These are phyloP conservation scores for Phytopythium delawarense DNA, from an alignment of 352 stramenopile genomes.

Conservation along the genomic window DNA sequence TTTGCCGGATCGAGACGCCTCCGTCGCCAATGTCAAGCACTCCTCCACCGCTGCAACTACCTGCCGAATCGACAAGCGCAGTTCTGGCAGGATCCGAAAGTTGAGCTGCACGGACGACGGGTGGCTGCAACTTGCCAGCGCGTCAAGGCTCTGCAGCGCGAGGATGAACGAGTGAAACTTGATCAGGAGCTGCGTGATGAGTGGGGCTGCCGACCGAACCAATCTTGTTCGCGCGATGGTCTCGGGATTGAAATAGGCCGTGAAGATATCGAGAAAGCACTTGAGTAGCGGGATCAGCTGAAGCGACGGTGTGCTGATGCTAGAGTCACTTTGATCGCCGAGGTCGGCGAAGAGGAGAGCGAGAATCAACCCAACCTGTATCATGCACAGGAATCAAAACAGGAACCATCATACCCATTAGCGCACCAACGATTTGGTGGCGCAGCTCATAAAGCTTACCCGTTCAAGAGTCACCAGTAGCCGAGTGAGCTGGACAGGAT, in stretches of 20 bases:
- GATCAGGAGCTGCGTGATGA: constrained; percentile 31
- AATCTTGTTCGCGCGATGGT: constrained; percentile 33
- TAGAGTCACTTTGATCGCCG: constrained; percentile 7
- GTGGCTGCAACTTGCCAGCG: constrained; percentile 35
- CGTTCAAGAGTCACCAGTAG: constrained; percentile 11
- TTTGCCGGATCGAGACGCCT: background rate
- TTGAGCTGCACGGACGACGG: constrained; percentile 57
- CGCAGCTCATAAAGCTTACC: background rate
- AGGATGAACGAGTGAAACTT: constrained; percentile 62
- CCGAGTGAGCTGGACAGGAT: constrained; percentile 14
- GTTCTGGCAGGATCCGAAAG: constrained; percentile 47
- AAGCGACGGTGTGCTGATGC: constrained; percentile 9
- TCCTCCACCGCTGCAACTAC: constrained; percentile 41
- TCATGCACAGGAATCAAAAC: background rate
- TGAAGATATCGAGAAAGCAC: constrained; percentile 39
- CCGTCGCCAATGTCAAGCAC: constrained; percentile 14
- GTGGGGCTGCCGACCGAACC: constrained; percentile 28
- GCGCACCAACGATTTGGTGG: background rate
- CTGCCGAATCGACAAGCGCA: constrained; percentile 50
- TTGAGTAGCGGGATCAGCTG: constrained; percentile 35
- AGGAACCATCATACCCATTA: constrained; percentile 2
- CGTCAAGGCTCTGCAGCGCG: constrained; percentile 45
- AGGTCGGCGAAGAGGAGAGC: constrained; percentile 32
- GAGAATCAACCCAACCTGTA: constrained; percentile 37
- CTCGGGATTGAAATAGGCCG: constrained; percentile 41